Base-by-base conservation (phyloP, 768 basidiomycete genomes). In the Suillus alpinus region DNA sequence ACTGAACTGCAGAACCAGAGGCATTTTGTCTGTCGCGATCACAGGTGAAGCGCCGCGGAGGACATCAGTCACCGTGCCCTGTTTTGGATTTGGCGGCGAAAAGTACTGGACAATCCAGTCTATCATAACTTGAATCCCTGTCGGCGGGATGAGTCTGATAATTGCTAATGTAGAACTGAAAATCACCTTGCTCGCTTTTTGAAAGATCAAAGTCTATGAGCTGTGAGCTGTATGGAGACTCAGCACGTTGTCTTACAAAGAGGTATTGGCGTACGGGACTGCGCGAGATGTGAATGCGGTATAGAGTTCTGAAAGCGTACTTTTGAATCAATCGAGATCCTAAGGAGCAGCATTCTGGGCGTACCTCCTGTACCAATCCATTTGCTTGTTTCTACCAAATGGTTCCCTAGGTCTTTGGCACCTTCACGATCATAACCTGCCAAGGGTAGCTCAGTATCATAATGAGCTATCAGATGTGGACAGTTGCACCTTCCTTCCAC, bases 101-200 rank as follows among this genome's bases (percentile, higher is more conserved):
- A 95, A 96, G 69, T 96, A 92, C 41, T 83, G 72, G 37, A 87
- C 80, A 39, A 94, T 81, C 92, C 93, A 97, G 29, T 87, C 76
- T 9, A 82, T 78, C 32, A 96, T 71, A 0, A 77, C 68, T 16
- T 79, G 70, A 46, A 82, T 75, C 47, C 82, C 82, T 81, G 57
- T 40, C 52, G 34, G 57, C 10, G 57, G 36, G 18, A 32, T 60
- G 49, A 67, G 31, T 43, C 53, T 39, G 3, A 41, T 2, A 0
- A 13, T 26, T 3, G 31, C 13, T 39, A 34, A 34, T 39, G 23
- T 36, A 37, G 23, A 58, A 41, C 29, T 39, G 20, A 29, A 18
- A 18, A 62, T 67, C 66, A 84, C 88, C 84, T 74, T 76, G 72
- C 12, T 67, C 62, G 57, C 79, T 69, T 47, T 78, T 70, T 64